Conservation (phyloP, 306 rosid genomes). For the Cajanus cajan region DNA sequence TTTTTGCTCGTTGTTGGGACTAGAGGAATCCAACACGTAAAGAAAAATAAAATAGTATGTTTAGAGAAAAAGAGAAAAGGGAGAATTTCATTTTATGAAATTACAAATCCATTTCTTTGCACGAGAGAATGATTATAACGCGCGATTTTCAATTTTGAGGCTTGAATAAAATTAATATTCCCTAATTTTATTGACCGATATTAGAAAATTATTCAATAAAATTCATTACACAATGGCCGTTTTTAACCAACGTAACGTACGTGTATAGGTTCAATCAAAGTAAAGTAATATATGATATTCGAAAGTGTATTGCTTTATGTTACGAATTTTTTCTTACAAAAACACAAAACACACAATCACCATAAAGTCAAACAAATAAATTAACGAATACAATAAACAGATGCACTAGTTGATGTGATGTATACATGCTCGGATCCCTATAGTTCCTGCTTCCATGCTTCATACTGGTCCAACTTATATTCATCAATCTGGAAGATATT, state of each 20-base stretch:
- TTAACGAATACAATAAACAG: background rate
- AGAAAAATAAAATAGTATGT: background rate
- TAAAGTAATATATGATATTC: background rate
- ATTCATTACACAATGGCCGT: background rate
- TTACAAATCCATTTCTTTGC: background rate
- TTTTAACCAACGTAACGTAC: background rate
- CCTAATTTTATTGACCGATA: background rate
- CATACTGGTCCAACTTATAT: background rate
- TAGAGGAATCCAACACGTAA: background rate
- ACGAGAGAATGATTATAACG: background rate
- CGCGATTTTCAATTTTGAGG: background rate
- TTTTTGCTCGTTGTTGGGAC: too few relatives aligned
- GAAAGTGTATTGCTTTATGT: background rate
- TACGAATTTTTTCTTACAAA: background rate
- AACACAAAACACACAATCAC: background rate
- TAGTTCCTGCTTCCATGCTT: background rate
- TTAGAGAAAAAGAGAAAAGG: background rate
- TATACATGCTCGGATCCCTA: background rate
- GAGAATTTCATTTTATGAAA: background rate
- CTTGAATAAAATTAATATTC: background rate
- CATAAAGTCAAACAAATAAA: background rate
- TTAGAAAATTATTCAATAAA: background rate
- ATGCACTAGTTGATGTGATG: background rate
- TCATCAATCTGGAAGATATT: background rate
- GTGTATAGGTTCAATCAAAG: background rate